These are phyloP conservation scores for Viridothelium virens DNA, from an alignment of 495 filamentous ascomycete genomes.

Conservation along the genomic window DNA sequence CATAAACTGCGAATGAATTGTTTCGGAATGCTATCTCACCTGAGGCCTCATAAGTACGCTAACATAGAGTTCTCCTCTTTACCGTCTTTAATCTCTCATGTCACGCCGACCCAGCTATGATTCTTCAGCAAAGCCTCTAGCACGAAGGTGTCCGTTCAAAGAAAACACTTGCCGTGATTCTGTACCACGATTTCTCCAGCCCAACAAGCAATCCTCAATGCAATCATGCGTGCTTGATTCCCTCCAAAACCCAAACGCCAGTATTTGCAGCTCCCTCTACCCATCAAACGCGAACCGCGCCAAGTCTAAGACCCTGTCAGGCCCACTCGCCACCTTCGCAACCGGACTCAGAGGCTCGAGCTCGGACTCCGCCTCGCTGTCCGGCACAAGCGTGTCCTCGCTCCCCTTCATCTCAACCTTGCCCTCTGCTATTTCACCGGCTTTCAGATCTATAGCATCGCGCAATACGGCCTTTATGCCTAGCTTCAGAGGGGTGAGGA, in stretches of 20 bases:
- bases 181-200: too few relatives aligned
- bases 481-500: not conserved
- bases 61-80: too few relatives aligned
- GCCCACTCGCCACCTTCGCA: conserved; percentile 16
- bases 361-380: conserved; percentile 57
- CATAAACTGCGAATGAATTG: too few relatives aligned
- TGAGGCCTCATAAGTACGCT: too few relatives aligned
- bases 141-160: too few relatives aligned
- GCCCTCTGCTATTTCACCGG: conserved; percentile 4
- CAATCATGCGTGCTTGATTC: too few relatives aligned
- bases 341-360: conserved; percentile 18
- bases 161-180: too few relatives aligned
- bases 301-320: conserved; percentile 23
- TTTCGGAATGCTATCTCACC: too few relatives aligned
- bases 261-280: conserved; percentile 2
- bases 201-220: too few relatives aligned
- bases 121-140: too few relatives aligned
- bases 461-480: not conserved
- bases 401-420: conserved; percentile 47
- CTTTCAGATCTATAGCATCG: conserved; percentile 13
- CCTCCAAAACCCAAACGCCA: not conserved
- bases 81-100: too few relatives aligned
- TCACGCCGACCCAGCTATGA: too few relatives aligned
- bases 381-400: conserved; percentile 66
- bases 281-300: conserved; percentile 32